Evolutionary conservation across 495 filamentous ascomycete genomes (phyloP).

Genomic region (Aspergillus bertholletiae): DNA sequence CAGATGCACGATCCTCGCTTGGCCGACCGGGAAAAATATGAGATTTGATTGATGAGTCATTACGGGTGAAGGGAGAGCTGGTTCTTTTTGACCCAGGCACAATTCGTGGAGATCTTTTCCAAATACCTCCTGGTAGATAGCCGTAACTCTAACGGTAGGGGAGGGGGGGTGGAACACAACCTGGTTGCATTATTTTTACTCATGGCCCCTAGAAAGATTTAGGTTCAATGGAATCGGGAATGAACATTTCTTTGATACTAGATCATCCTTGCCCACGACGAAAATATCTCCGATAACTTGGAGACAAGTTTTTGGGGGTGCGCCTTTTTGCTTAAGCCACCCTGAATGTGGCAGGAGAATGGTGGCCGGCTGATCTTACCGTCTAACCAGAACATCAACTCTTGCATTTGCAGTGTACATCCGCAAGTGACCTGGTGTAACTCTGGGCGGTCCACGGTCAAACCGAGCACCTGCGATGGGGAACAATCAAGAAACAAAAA

Average conservation of each 20-base stretch:
- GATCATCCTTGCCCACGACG: background rate
- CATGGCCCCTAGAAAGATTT: too few relatives aligned
- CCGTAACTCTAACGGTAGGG: background rate
- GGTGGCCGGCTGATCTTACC: conserved; percentile 8
- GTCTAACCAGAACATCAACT: conserved; percentile 9
- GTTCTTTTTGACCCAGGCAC: conserved; percentile 1
- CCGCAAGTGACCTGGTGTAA: conserved; percentile 3
- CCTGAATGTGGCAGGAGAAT: background rate
- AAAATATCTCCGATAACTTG: background rate
- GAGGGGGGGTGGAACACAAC: background rate
- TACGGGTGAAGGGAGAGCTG: conserved; percentile 1
- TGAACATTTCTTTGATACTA: too few relatives aligned
- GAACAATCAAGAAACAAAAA: background rate
- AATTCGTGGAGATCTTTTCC: conserved; percentile 13
- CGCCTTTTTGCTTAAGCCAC: background rate
- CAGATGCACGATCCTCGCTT: conserved; percentile 15
- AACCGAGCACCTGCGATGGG: background rate
- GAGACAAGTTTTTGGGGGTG: background rate
- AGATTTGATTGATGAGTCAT: conserved; percentile 1
- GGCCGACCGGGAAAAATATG: conserved; percentile 11
- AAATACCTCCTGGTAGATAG: background rate
- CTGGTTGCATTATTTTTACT: background rate
- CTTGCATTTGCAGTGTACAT: too few relatives aligned
- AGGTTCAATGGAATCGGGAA: too few relatives aligned
- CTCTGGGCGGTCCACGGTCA: background rate